Conservation (phyloP, 148 eudicot genomes). For the Silene uniflora region DNA sequence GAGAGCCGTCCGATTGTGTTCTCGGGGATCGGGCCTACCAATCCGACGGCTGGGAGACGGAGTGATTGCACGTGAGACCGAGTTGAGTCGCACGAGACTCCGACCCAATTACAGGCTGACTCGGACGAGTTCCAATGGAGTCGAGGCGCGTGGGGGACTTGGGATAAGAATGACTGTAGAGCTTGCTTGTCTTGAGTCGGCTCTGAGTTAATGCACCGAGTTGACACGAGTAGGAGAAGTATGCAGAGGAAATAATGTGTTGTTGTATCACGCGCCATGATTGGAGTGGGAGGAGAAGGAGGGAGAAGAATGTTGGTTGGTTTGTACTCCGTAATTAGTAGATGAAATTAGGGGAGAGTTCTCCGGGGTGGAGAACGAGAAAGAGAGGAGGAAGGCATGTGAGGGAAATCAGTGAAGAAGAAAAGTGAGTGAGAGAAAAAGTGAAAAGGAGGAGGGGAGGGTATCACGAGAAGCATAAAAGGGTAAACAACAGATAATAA, state of each 20-base stretch:
- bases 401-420: neutral
- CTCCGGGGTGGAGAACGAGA: no score
- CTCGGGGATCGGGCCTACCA: constrained; percentile 47
- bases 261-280: no score
- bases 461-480: constrained; percentile 24
- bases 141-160: constrained; percentile 55
- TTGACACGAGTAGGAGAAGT: neutral
- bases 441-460: neutral
- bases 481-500: neutral
- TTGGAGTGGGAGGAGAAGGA: neutral
- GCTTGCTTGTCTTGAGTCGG: constrained; percentile 70
- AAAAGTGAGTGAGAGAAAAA: neutral
- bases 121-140: constrained; percentile 54
- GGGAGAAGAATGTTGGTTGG: constrained; percentile 15
- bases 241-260: neutral
- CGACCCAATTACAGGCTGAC: constrained; percentile 67
- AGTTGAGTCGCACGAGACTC: constrained; percentile 55
- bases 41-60: constrained; percentile 72
- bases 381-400: neutral
- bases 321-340: neutral
- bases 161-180: constrained; percentile 49
- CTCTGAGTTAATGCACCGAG: constrained; percentile 35
- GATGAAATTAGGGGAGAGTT: neutral
- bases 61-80: constrained; percentile 38
- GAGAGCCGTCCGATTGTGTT: constrained; percentile 40